phyloP scores from a whole-genome alignment of 2,329 filamentous ascomycete genomes.

The Lecanicillium sp. region DNA sequence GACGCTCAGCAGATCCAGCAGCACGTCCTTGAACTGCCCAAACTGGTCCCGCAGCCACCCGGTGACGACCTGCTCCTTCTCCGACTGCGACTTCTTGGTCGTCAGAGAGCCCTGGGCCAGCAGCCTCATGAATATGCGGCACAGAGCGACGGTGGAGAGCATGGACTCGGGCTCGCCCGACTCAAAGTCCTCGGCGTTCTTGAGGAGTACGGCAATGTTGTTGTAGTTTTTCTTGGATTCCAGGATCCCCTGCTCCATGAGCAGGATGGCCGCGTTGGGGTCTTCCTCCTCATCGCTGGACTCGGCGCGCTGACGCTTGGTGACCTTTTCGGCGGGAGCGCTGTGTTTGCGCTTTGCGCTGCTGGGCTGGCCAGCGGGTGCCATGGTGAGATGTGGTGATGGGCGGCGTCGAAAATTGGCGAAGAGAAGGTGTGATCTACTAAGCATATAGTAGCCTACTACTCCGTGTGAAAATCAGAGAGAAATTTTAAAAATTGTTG shows the following conservation, averaged over 20 bases:
- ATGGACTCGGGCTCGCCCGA: slow-evolving; percentile 49
- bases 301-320: slow-evolving; percentile 44
- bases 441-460: too few relatives aligned
- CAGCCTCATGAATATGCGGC: slow-evolving; percentile 77
- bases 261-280: slow-evolving; percentile 59
- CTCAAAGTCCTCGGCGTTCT: slow-evolving; percentile 42
- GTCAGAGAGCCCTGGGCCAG: slow-evolving; percentile 67
- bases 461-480: background rate
- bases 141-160: slow-evolving; percentile 72
- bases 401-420: background rate
- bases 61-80: slow-evolving; percentile 68
- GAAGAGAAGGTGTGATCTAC: too few relatives aligned
- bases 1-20: slow-evolving; percentile 57
- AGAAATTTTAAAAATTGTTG: background rate
- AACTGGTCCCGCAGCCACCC: slow-evolving; percentile 74
- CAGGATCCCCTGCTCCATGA: slow-evolving; percentile 73
- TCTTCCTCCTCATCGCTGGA: slow-evolving; percentile 45
- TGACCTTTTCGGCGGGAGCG: slow-evolving; percentile 35
- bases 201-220: slow-evolving; percentile 71
- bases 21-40: slow-evolving; percentile 59
- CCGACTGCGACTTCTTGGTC: slow-evolving; percentile 57
- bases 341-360: slow-evolving; percentile 48
- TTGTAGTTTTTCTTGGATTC: slow-evolving; percentile 89
- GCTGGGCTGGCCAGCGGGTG: slow-evolving; percentile 21
- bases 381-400: slow-evolving; percentile 21